Base-by-base conservation (phyloP, 176 grass and related monocot genomes). In the Oryza glumipatula region DNA sequence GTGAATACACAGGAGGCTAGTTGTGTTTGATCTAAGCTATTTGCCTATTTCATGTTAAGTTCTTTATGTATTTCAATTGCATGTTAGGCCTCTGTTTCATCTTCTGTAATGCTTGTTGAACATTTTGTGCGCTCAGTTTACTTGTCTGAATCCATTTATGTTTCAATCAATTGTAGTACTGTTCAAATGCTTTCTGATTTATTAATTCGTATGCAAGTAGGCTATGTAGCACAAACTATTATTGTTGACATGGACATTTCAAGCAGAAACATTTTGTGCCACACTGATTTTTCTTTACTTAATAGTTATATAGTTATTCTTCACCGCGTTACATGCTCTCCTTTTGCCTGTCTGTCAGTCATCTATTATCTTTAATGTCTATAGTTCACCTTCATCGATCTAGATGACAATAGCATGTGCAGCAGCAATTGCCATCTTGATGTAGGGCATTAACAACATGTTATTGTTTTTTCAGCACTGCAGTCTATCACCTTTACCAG, bases 401-500 rank as follows among this genome's bases (percentile, higher is more conserved):
- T 46, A 30, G 58, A 45, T 82, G 30, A 85, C 36, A 85, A 24
- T 78, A 38, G 7, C 60, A 33, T 67, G 61, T 73, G 48, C 41
- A 35, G 11, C 80, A 73, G 24, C 5, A 47, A 85, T 78, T 86
- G 21, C 43, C 52, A 74, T 77, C 72, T 82, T 82, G 30, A 78
- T 78, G 14, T 82, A 68, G 26, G 21, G 16, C 12, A 68, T 89
- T 78, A 78, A 88, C 21, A n/a, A 0, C 73, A 76, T 64, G 11
- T 58, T 81, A 70, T 73, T 91, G 61, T 54, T 64, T 89, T 86
- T 90, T 73, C 96, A 99, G 96, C 91, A 94, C 63, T 94, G 85
- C 88, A 92, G 82, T 65, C 80, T 95, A 73, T 96, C 91, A 51
- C 91, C 96, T 82, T 86, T 99, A 83, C 94, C 91, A 3, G 85